Conservation (phyloP, 2,329 filamentous ascomycete species). For the Ophiostoma populinum region DNA sequence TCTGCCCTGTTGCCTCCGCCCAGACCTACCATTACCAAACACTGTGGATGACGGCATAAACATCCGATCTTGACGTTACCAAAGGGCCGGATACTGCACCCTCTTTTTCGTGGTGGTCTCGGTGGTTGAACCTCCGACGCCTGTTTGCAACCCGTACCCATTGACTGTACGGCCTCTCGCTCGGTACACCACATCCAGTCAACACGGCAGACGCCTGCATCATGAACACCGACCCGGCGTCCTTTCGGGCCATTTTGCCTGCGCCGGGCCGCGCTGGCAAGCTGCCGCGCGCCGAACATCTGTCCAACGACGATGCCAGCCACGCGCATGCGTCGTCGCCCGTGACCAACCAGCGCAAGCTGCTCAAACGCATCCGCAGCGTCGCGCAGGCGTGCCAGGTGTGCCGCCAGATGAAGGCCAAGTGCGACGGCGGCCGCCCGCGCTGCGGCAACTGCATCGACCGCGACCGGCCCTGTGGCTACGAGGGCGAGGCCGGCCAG, state of each 20-base stretch:
- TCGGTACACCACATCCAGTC: no score
- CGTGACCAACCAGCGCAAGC: conserved; percentile 1
- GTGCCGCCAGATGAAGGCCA: conserved; percentile 16
- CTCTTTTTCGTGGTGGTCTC: no score
- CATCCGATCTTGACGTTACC: no score
- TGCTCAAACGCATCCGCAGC: conserved; percentile 10
- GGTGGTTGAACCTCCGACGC: no score
- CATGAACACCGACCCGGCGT: conserved; percentile 6
- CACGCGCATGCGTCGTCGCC: background rate
- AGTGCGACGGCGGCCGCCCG: conserved; percentile 18
- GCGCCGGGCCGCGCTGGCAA: conserved; percentile 3
- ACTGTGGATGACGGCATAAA: no score
- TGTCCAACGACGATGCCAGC: conserved; percentile 2
- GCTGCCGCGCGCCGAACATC: background rate
- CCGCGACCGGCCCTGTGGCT: conserved; percentile 15
- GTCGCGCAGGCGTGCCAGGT: conserved; percentile 17
- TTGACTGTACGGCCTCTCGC: no score
- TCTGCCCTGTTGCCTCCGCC: no score
- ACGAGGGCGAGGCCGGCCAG: conserved; percentile 17
- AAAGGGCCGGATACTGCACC: no score
- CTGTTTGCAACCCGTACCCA: no score
- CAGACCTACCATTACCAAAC: no score
- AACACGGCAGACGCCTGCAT: no score
- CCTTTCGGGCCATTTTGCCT: conserved; percentile 9
- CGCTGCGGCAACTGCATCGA: conserved; percentile 16